A percentile compares a stretch with the other conserved stretches of the same genome.
Conservation (phyloP, 2,329 filamentous ascomycete species). For the Aphanoascus verrucosus region DNA sequence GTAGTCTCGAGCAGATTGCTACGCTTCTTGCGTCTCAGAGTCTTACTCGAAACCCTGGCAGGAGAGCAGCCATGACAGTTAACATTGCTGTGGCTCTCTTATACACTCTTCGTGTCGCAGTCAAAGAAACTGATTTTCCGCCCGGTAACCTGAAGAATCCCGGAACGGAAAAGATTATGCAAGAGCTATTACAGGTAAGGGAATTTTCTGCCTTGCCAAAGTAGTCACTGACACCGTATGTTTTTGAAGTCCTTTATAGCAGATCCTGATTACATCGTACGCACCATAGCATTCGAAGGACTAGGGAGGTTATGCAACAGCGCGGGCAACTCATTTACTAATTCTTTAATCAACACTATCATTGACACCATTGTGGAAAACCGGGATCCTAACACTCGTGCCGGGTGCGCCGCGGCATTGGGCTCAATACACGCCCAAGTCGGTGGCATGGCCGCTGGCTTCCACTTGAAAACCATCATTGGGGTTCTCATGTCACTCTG, state of each 20-base stretch:
- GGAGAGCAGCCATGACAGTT: constrained; percentile 81
- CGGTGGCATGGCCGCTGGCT: constrained; percentile 92
- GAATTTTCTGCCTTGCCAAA: constrained; percentile 22
- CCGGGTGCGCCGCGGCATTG: constrained; percentile 86
- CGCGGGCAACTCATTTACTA: constrained; percentile 81
- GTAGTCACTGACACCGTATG: not conserved
- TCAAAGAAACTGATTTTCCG: constrained; percentile 64
- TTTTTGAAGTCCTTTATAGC: constrained; percentile 56
- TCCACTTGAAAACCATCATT: constrained; percentile 94
- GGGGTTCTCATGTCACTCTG: constrained; percentile 95
- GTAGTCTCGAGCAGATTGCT: constrained; percentile 83
- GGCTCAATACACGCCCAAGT: constrained; percentile 91
- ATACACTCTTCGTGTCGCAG: constrained; percentile 69
- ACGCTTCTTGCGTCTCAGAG: constrained; percentile 74
- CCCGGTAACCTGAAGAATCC: constrained; percentile 62
- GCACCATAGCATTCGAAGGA: constrained; percentile 73
- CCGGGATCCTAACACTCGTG: constrained; percentile 81
- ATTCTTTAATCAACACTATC: constrained; percentile 76
- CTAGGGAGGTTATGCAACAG: constrained; percentile 73
- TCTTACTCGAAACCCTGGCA: constrained; percentile 72
- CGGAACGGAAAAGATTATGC: constrained; percentile 63
- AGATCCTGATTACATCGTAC: constrained; percentile 74
- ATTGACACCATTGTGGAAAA: constrained; percentile 92
- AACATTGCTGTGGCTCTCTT: constrained; percentile 78
- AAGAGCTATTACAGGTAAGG: constrained; percentile 64